Percentiles rank a stretch among this genome's conserved stretches.
These are phyloP conservation scores for Dactylis glomerata DNA, from an alignment of 176 grass and related monocot species.

Conservation along the genomic window DNA sequence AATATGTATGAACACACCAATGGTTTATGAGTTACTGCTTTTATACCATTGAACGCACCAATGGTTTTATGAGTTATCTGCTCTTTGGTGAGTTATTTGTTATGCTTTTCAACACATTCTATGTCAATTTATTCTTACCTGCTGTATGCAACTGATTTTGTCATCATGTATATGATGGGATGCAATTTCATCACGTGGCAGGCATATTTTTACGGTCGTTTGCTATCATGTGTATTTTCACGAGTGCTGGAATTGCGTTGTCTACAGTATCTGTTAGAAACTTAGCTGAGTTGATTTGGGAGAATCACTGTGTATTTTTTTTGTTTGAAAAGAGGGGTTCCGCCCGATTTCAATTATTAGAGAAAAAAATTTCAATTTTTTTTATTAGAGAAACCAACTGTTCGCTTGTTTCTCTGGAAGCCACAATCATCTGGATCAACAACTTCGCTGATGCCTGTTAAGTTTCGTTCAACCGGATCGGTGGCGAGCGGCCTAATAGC, in stretches of 20 bases:
- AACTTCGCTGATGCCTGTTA: not conserved
- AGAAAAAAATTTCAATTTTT: too few species aligned
- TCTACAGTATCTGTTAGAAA: not conserved
- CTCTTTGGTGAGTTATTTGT: too few species aligned
- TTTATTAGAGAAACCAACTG: not conserved
- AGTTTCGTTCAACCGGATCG: not conserved
- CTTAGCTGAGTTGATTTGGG: not conserved
- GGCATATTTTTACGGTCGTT: not conserved
- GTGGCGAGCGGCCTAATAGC: not conserved
- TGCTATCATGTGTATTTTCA: not conserved
- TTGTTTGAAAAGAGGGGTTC: too few species aligned
- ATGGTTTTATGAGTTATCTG: not conserved
- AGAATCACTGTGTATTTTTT: not conserved
- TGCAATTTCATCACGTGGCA: not conserved
- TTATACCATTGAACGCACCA: not conserved
- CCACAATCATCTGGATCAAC: not conserved
- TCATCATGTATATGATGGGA: not conserved
- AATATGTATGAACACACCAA: not conserved
- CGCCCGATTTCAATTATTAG: too few species aligned
- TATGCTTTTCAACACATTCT: not conserved
- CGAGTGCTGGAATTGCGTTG: not conserved
- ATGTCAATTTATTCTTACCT: too few species aligned
- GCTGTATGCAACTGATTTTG: not conserved
- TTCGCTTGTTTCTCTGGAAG: too few species aligned
- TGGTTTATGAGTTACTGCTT: not conserved